Conservation (phyloP, 116 monocot genomes). For the Dioscorea cayenensis region DNA sequence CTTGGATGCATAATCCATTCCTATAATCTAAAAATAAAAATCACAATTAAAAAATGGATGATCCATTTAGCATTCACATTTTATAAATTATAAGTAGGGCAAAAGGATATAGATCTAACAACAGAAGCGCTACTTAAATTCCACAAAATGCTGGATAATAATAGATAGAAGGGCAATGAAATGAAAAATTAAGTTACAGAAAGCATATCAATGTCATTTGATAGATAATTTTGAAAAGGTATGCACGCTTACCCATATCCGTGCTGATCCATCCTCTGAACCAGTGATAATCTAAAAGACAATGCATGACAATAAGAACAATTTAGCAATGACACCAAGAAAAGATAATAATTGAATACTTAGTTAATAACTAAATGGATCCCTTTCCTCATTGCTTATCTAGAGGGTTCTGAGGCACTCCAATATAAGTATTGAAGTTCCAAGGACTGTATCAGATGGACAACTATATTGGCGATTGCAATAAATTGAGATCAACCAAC, state of each 20-base stretch:
- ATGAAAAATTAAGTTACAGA: neutral
- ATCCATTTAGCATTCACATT: neutral
- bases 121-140: neutral
- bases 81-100: neutral
- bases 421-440: too few relatives aligned
- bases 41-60: neutral
- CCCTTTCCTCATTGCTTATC: too few relatives aligned
- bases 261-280: conserved; percentile 87
- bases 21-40: conserved; percentile 53
- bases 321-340: neutral
- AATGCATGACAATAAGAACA: neutral
- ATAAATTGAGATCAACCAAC: too few relatives aligned
- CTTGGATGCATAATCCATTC: conserved; percentile 60
- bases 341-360: neutral
- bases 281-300: conserved; percentile 79
- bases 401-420: too few relatives aligned
- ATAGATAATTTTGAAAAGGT: neutral
- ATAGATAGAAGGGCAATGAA: neutral
- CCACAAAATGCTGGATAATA: neutral
- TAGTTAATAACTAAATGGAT: neutral
- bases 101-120: neutral
- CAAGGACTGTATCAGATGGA: too few relatives aligned
- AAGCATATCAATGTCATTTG: too few relatives aligned
- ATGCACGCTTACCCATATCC: conserved; percentile 74
- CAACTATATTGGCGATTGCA: too few relatives aligned